Conservation (phyloP, 2,329 filamentous ascomycete species). For the Magnaporthiopsis rhizophila region DNA sequence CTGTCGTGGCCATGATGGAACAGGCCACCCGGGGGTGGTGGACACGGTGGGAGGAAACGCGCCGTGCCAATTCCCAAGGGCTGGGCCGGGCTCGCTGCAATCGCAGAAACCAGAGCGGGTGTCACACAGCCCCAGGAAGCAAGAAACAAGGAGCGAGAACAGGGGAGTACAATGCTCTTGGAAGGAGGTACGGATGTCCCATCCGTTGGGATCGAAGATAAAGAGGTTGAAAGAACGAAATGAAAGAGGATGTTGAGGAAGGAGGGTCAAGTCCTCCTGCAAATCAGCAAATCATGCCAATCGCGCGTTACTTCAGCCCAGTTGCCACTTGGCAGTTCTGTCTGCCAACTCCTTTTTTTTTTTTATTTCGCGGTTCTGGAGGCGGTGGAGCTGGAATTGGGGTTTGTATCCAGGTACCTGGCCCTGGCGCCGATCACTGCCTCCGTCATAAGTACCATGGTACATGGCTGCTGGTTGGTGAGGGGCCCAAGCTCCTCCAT, state of each 20-base stretch:
- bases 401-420: background rate
- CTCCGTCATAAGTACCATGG: background rate
- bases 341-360: background rate
- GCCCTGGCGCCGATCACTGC: background rate
- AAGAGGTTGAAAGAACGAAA: too few species aligned
- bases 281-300: background rate
- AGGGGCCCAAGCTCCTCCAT: background rate
- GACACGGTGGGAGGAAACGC: background rate
- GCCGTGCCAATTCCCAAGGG: background rate
- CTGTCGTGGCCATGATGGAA: slow-evolving; percentile 34
- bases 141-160: background rate
- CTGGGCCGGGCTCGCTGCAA: background rate
- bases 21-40: slow-evolving; percentile 13
- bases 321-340: background rate
- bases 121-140: background rate
- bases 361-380: background rate
- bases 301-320: background rate
- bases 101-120: too few species aligned
- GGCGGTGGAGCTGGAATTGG: background rate
- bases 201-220: background rate
- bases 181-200: background rate
- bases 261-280: background rate
- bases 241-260: background rate
- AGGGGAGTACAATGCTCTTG: background rate
- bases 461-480: background rate